These are phyloP conservation scores for Russula earlei DNA, from an alignment of 768 basidiomycete species.

Conservation along the genomic window DNA sequence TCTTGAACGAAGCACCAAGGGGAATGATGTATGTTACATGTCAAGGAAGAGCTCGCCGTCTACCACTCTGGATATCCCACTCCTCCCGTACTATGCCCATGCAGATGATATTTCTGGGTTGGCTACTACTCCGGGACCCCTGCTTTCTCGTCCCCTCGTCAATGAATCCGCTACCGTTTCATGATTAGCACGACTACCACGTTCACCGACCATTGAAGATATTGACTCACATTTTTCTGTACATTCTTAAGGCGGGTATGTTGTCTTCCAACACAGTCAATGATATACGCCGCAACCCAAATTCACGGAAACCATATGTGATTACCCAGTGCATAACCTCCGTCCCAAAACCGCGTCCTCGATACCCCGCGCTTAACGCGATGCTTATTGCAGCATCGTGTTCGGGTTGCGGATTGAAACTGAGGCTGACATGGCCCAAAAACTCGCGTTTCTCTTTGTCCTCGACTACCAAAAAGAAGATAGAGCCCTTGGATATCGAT, in stretches of 20 bases:
- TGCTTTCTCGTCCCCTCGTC: conserved; percentile 6
- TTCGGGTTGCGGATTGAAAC: conserved; percentile 23
- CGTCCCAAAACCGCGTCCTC: conserved; percentile 35
- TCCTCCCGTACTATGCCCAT: conserved; percentile 16
- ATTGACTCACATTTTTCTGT: conserved; percentile 33
- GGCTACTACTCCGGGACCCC: neutral
- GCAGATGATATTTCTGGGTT: neutral
- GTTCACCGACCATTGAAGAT: neutral
- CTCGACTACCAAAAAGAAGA: conserved; percentile 26
- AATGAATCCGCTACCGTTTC: conserved; percentile 9
- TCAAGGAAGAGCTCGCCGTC: neutral
- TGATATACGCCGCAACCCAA: conserved; percentile 35
- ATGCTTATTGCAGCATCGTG: conserved; percentile 29
- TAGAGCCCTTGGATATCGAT: neutral
- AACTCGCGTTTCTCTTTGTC: conserved; percentile 26
- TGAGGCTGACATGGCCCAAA: conserved; percentile 27
- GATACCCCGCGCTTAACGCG: conserved; percentile 26
- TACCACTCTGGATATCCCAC: conserved; percentile 10
- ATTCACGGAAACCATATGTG: conserved; percentile 32
- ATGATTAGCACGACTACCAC: neutral
- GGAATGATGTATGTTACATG: neutral
- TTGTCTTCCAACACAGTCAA: conserved; percentile 34
- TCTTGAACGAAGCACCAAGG: neutral
- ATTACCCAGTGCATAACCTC: conserved; percentile 34
- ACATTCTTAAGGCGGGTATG: conserved; percentile 31